Conservation (phyloP, 352 stramenopile species). For the Thalassiosira hispida region DNA sequence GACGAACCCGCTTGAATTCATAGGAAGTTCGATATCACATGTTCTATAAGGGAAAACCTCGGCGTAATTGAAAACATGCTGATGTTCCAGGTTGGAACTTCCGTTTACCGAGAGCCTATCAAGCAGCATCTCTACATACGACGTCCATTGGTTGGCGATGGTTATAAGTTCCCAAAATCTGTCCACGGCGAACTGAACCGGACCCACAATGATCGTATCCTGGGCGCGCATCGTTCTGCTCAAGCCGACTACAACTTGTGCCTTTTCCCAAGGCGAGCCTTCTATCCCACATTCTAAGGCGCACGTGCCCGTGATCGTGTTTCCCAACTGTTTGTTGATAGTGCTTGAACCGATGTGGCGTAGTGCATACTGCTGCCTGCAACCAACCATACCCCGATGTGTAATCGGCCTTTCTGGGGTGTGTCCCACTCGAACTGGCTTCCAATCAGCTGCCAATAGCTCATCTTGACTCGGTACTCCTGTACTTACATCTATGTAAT, state of each 20-base stretch:
- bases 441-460: constrained; percentile 19
- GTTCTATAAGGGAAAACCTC: constrained; percentile 11
- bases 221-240: background rate
- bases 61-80: background rate
- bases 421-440: constrained; percentile 21
- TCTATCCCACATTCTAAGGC: constrained; percentile 25
- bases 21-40: constrained; percentile 34
- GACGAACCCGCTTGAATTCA: constrained; percentile 23
- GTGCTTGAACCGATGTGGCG: constrained; percentile 32
- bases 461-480: constrained; percentile 15
- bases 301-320: constrained; percentile 19
- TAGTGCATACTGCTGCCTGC: constrained; percentile 40
- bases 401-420: constrained; percentile 1
- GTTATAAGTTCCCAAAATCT: constrained; percentile 30
- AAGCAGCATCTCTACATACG: constrained; percentile 17
- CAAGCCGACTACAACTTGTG: constrained; percentile 23
- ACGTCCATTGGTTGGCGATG: constrained; percentile 30
- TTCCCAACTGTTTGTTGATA: constrained; percentile 34
- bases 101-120: constrained; percentile 6
- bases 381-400: background rate
- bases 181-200: constrained; percentile 6
- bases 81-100: background rate
- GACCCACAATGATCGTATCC: constrained; percentile 22
- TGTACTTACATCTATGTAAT: background rate
- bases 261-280: constrained; percentile 18